Evolutionary conservation across 148 eudicot genomes (phyloP).

Genomic region (Pharnaceum exiguum): DNA sequence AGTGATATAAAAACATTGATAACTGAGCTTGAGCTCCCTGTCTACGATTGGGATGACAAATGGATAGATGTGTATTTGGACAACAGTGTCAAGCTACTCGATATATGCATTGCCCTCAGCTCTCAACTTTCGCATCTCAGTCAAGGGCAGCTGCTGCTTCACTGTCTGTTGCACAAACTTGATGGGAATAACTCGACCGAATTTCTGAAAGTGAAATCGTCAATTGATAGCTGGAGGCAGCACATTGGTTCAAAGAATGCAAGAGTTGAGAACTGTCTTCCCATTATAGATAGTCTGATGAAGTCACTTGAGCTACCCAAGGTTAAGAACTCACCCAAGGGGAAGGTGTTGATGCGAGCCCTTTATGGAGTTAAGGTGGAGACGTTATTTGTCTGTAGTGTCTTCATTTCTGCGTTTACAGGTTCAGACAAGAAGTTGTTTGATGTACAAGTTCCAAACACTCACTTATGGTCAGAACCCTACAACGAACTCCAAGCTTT

Average conservation of each 20-base stretch:
- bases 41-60: constrained; percentile 76
- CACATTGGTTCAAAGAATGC: constrained; percentile 49
- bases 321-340: constrained; percentile 77
- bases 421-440: constrained; percentile 49
- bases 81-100: constrained; percentile 75
- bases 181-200: constrained; percentile 27
- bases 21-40: constrained; percentile 75
- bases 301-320: constrained; percentile 63
- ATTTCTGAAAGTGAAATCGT: constrained; percentile 39
- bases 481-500: constrained; percentile 49
- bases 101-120: constrained; percentile 65
- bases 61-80: constrained; percentile 93
- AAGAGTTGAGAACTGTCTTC: constrained; percentile 52
- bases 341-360: constrained; percentile 77
- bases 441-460: constrained; percentile 42
- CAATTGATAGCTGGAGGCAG: constrained; percentile 71
- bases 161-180: constrained; percentile 44
- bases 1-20: constrained; percentile 60
- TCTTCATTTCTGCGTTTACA: constrained; percentile 60
- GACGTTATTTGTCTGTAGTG: constrained; percentile 55
- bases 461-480: constrained; percentile 63
- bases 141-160: constrained; percentile 69
- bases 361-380: constrained; percentile 80
- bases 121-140: constrained; percentile 66
- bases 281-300: constrained; percentile 43